Evolutionary conservation across 345 rosid genomes (phyloP), one percentile per base, ranked within the genome.

Genomic region (Rhodomyrtus tomentosa): DNA sequence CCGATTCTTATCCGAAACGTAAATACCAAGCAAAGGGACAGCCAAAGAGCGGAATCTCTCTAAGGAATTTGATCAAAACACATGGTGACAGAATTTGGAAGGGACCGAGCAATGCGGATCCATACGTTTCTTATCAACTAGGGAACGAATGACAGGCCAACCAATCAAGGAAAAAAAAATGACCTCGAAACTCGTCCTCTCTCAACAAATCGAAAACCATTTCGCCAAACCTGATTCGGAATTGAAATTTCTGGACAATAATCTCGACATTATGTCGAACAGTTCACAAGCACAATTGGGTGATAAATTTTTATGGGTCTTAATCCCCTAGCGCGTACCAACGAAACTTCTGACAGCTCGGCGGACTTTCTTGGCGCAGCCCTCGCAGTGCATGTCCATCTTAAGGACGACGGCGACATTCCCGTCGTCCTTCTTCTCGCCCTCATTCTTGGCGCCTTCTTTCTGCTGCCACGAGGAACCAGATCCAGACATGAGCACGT

Each of bases 291-390:
- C 1, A 9, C 76, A 68, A 2, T 32, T 36, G 45, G 76, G 45
- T 32, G 5, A 4, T n/a, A n/a, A 24, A 49, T 0, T 10, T 49
- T 49, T 5, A 38, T 18, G 76, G 76, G 76, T 68, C 36, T 36
- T 18, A 36, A 68, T 36, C 25, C 76, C 76, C 25, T 32, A 56
- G 29, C 7, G 25, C 86, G 79, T 90, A 97, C 99, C 99, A 55
- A 87, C 90, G 29, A 82, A 85, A 40, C 85, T 80, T 50, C 89
- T 94, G 81, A 91, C 83, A 10, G 85, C 50, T 22, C 91, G 92
- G 81, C 82, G 87, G 87, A 96, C 86, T 85, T 91, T 94, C 22
- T 88, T 86, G 7, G 91, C 91, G 50, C 93, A 91, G 16, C 92
- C 93, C 3, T 89, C 89, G 54, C 93, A 91, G 81, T 91, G 90